Base-by-base conservation (phyloP, 768 basidiomycete genomes). In the Termitomyces sp. region DNA sequence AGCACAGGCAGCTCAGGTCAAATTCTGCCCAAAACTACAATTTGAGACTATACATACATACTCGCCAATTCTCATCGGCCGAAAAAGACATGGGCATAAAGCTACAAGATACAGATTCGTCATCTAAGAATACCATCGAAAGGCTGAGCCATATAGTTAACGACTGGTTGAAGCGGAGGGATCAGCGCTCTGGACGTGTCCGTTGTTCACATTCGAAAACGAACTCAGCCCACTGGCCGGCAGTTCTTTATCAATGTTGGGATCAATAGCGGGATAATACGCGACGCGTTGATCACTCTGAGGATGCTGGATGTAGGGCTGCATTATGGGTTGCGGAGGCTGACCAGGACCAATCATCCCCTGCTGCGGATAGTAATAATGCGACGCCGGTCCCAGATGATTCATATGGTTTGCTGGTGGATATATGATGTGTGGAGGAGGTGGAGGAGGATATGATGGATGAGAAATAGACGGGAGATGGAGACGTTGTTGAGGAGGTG, bases 181-280 rank as follows among this genome's bases (percentile, higher is more conserved):
- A 20, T 45, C 58, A 20, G 32, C 20, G 8, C 40, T 53, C 18
- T 52, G 54, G 30, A 16, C 20, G 26, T 61, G 57, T 53, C 26
- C 54, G 4, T 55, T 20, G n/a, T 22, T 54, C 6, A 45, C 20
- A 32, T 42, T 44, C 14, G 60, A 24, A 40, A 58, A 63, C 5
- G 49, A 24, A 22, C 51, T 50, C 4, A 58, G 20, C 40, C 51
- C 51, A 12, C 59, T 57, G 3, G 56, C 43, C 12, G 66, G 44
- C 14, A 58, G n/a, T 46, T 59, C 57, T 43, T 61, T 60, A 28
- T 66, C 66, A 42, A 70, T 66, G 48, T 64, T 66, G 18, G 76
- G 74, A 61, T 77, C 76, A 49, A 77, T 75, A 14, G 71, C 69
- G 1, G 76, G 73, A 59, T 74, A 77, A 57, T 77, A 77, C 0